Percentiles rank a stretch among this genome's conserved stretches.
These are phyloP conservation scores for Diaporthe citrichinensis DNA, from an alignment of 2,329 filamentous ascomycete genomes.

Conservation along the genomic window DNA sequence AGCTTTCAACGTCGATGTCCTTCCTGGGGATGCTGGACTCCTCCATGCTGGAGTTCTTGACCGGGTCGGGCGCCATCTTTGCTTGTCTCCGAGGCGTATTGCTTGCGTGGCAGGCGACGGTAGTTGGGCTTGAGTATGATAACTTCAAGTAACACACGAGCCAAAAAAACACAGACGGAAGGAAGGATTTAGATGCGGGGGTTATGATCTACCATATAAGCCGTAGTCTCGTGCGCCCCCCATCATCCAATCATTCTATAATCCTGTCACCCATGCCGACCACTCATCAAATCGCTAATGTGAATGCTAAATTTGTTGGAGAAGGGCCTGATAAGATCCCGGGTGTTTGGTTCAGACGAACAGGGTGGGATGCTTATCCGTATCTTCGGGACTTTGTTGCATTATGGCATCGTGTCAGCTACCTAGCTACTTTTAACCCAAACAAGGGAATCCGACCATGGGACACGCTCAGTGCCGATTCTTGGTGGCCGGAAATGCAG, in stretches of 20 bases:
- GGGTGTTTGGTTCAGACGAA: slow-evolving; percentile 10
- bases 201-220: slow-evolving; percentile 23
- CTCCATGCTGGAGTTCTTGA: slow-evolving; percentile 33
- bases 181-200: not conserved
- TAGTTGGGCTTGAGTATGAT: slow-evolving; percentile 10
- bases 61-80: slow-evolving; percentile 32
- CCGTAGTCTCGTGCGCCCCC: slow-evolving; percentile 4
- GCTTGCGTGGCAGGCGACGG: not conserved
- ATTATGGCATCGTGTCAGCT: slow-evolving; percentile 25
- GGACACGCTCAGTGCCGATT: not conserved
- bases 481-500: slow-evolving; percentile 17
- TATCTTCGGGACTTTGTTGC: slow-evolving; percentile 22
- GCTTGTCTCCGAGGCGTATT: not conserved
- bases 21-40: slow-evolving; percentile 32
- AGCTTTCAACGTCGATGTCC: slow-evolving; percentile 45
- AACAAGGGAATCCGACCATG: not conserved
- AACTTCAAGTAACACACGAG: slow-evolving; percentile 24
- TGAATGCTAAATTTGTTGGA: slow-evolving; percentile 22
- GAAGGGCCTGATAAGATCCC: slow-evolving; percentile 23
- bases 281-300: slow-evolving; percentile 19
- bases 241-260: slow-evolving; percentile 4
- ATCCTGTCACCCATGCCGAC: not conserved
- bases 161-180: not conserved
- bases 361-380: slow-evolving; percentile 21
- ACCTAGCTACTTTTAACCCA: not conserved